phyloP scores from a whole-genome alignment of 495 filamentous ascomycete species.

The Hypoxylon lenormandii region DNA sequence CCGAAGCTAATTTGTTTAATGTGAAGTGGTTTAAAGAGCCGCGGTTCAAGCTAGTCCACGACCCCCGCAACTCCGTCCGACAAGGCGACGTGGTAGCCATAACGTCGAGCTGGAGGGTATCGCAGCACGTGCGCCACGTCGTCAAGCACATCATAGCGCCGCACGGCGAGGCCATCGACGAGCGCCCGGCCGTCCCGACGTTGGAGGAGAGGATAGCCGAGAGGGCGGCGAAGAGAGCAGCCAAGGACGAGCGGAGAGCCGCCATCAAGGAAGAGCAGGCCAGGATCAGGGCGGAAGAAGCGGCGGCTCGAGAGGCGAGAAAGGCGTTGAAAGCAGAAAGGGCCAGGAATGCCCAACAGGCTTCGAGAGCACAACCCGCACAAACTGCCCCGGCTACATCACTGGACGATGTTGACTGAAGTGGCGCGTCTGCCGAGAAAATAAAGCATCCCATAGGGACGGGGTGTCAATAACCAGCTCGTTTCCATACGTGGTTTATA shows the following conservation, averaged over 20 bases:
- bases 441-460: not conserved
- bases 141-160: constrained; percentile 81
- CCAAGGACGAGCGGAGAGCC: constrained; percentile 64
- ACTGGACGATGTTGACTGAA: constrained; percentile 34
- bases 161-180: constrained; percentile 71
- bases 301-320: constrained; percentile 4
- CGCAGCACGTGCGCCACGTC: constrained; percentile 77
- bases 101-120: constrained; percentile 71
- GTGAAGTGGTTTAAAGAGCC: constrained; percentile 63
- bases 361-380: not conserved
- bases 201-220: constrained; percentile 69
- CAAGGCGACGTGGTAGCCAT: constrained; percentile 85
- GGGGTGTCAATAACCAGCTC: not conserved
- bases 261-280: constrained; percentile 44
- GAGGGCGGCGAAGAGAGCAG: constrained; percentile 60
- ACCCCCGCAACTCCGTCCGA: constrained; percentile 78
- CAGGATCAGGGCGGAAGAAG: constrained; percentile 6
- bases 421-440: not conserved
- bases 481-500: not conserved
- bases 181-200: constrained; percentile 72
- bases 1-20: not conserved
- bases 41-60: constrained; percentile 72
- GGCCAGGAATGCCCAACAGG: not conserved
- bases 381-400: constrained; percentile 8
- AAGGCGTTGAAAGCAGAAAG: not conserved